These are phyloP conservation scores for Gracilaria domingensis DNA, from an alignment of 23 red algal species.

Conservation along the genomic window DNA sequence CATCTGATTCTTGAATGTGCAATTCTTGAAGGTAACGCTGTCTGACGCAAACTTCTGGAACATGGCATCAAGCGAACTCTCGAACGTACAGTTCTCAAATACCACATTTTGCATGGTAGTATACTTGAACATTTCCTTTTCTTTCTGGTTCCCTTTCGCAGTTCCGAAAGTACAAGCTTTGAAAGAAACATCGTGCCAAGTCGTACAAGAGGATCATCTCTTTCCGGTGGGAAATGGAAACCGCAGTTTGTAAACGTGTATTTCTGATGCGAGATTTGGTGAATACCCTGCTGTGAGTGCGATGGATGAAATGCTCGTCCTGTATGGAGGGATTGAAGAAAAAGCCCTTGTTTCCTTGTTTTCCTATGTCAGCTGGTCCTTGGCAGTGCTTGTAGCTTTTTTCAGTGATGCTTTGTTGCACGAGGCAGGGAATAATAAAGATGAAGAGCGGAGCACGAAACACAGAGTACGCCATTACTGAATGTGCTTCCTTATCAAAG, in stretches of 20 bases:
- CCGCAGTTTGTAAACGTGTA: slow-evolving; percentile 11
- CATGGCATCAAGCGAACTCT: slow-evolving; percentile 8
- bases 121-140: slow-evolving; percentile 32
- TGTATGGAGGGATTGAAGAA: slow-evolving; percentile 38
- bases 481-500: background rate
- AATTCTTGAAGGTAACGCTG: slow-evolving; percentile 30
- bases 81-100: slow-evolving; percentile 50
- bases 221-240: slow-evolving; percentile 4
- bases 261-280: slow-evolving; percentile 32
- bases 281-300: slow-evolving; percentile 33
- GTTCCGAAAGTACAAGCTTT: slow-evolving; percentile 56
- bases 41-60: slow-evolving; percentile 46
- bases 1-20: slow-evolving; percentile 35
- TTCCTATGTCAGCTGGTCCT: slow-evolving; percentile 37
- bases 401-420: background rate
- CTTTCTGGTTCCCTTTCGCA: background rate
- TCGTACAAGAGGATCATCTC: slow-evolving; percentile 16
- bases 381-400: slow-evolving; percentile 26
- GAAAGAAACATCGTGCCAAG: slow-evolving; percentile 55
- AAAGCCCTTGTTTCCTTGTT: slow-evolving; percentile 18
- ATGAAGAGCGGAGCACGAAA: background rate
- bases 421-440: background rate
- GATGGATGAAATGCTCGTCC: slow-evolving; percentile 14
- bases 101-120: slow-evolving; percentile 46
- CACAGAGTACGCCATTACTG: background rate